Percentiles rank a stretch among this genome's conserved stretches.
phyloP scores from a whole-genome alignment of 2,329 filamentous ascomycete species.

The Elsinoe arachidis region DNA sequence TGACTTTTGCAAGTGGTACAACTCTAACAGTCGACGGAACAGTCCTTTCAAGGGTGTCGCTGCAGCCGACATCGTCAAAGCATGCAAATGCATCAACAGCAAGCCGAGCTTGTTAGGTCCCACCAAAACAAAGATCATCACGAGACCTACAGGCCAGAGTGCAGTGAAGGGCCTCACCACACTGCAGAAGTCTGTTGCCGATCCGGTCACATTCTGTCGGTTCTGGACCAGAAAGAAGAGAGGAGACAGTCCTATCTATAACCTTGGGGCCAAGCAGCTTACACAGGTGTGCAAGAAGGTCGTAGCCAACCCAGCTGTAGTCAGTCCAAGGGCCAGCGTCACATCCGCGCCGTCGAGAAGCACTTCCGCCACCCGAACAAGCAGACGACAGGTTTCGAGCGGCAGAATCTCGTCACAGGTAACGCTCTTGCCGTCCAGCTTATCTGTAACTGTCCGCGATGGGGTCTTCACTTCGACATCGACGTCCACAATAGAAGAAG shows the following conservation, averaged over 20 bases:
- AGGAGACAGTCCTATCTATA: background rate
- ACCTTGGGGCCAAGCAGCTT: background rate
- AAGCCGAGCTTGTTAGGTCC: background rate
- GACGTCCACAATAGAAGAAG: background rate
- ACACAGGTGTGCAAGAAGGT: slow-evolving; percentile 9
- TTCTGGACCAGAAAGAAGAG: slow-evolving; percentile 6
- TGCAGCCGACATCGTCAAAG: background rate
- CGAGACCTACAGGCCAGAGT: background rate
- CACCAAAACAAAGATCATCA: slow-evolving; percentile 5
- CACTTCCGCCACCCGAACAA: background rate
- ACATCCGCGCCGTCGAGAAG: background rate
- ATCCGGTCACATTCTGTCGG: slow-evolving; percentile 12
- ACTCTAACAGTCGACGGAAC: background rate
- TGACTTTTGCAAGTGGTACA: background rate
- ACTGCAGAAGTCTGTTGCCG: slow-evolving; percentile 7
- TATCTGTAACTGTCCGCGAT: background rate
- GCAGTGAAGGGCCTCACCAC: background rate
- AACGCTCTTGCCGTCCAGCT: background rate
- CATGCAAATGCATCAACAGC: slow-evolving; percentile 1
- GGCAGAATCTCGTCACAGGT: background rate
- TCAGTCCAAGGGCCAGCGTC: background rate
- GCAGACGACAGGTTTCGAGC: background rate
- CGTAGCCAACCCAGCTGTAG: background rate
- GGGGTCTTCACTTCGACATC: background rate
- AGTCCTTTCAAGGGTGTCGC: slow-evolving; percentile 8